A percentile compares a stretch with the other conserved stretches of the same genome.
Evolutionary conservation across 176 grass and related monocot genomes (phyloP).

Genomic region (Leersia perrieri): DNA sequence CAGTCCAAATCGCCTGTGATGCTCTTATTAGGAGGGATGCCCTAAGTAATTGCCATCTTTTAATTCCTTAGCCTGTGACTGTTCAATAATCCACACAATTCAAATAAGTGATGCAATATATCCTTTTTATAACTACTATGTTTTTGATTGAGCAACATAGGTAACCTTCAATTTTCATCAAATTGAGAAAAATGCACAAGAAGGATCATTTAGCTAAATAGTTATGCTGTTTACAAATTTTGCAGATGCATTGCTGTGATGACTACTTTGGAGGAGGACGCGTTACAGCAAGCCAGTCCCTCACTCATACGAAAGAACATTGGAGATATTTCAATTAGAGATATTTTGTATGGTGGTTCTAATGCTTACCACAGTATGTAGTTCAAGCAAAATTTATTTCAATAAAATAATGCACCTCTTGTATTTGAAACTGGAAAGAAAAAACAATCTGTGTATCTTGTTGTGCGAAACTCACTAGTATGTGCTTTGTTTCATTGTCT

Average conservation of each 20-base stretch:
- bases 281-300: slow-evolving; percentile 65
- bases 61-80: background rate
- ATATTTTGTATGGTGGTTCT: slow-evolving; percentile 91
- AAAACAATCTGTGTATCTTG: slow-evolving; percentile 10
- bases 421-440: slow-evolving; percentile 41
- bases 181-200: background rate
- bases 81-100: background rate
- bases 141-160: background rate
- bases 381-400: slow-evolving; percentile 45
- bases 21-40: background rate
- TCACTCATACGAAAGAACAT: slow-evolving; percentile 82
- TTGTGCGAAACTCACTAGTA: slow-evolving; percentile 6
- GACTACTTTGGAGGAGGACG: slow-evolving; percentile 77
- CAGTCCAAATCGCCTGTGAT: background rate
- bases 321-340: slow-evolving; percentile 84
- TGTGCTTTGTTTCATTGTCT: slow-evolving; percentile 33
- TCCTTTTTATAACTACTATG: background rate
- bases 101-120: background rate
- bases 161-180: background rate
- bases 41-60: background rate
- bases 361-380: slow-evolving; percentile 82
- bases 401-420: slow-evolving; percentile 35
- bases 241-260: slow-evolving; percentile 96
- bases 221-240: slow-evolving; percentile 27
- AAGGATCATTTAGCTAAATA: background rate